Percentiles rank a stretch among this genome's conserved stretches.
These are phyloP conservation scores for Malania oleifera DNA, from an alignment of 164 flowering plant species.

Conservation along the genomic window DNA sequence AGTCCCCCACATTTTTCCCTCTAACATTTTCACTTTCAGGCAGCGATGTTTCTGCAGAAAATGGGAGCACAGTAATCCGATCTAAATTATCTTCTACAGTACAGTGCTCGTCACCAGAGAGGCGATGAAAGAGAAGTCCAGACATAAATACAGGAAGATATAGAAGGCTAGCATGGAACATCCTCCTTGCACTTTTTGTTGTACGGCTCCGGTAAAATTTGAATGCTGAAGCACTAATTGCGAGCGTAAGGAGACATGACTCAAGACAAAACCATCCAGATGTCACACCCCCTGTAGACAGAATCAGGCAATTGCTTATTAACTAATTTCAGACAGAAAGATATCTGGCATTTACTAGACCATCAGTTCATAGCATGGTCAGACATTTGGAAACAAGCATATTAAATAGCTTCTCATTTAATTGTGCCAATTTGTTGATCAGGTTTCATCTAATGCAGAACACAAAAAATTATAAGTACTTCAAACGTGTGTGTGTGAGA, in stretches of 20 bases:
- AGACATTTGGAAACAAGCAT: too few relatives aligned
- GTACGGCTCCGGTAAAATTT: constrained; percentile 66
- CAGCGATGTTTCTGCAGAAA: constrained; percentile 8
- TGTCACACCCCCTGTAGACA: constrained; percentile 70
- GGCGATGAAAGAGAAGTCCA: constrained; percentile 74
- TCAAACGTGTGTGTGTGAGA: too few relatives aligned
- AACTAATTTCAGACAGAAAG: too few relatives aligned
- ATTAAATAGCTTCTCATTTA: too few relatives aligned
- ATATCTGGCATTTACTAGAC: too few relatives aligned
- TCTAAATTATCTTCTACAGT: constrained; percentile 16
- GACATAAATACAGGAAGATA: constrained; percentile 92
- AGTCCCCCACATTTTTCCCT: constrained; percentile 9
- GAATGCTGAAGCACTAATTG: constrained; percentile 61
- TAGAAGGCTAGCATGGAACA: constrained; percentile 92
- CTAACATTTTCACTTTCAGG: constrained; percentile 16
- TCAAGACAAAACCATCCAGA: constrained; percentile 86
- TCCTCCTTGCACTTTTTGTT: constrained; percentile 55
- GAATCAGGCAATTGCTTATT: not conserved
- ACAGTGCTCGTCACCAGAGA: constrained; percentile 32
- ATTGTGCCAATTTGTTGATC: too few relatives aligned
- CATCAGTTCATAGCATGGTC: too few relatives aligned
- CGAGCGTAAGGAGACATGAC: constrained; percentile 62
- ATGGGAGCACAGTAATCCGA: constrained; percentile 9
- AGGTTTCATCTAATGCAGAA: too few relatives aligned
- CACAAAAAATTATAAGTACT: too few relatives aligned